Conservation (phyloP, 192 early-diverging fungal genomes). For the Allomyces macrogynus region DNA sequence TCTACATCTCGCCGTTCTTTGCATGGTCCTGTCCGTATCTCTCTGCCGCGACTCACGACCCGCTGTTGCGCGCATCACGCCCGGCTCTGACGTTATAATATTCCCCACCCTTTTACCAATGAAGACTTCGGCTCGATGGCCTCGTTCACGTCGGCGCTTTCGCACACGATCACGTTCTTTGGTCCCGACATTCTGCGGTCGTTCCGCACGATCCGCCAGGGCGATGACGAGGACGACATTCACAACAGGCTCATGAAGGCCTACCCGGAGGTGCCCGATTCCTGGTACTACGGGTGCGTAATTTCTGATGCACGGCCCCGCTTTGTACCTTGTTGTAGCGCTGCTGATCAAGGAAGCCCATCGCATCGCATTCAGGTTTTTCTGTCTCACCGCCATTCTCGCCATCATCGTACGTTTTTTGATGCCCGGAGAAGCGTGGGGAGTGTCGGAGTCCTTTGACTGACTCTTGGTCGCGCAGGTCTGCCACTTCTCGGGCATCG, state of each 20-base stretch:
- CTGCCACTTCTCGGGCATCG: constrained; percentile 26
- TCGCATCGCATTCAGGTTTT: no score
- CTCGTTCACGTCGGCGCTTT: constrained; percentile 26
- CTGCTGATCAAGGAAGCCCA: constrained; percentile 18
- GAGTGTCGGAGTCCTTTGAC: no score
- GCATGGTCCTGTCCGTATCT: constrained; percentile 15
- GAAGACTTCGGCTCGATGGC: constrained; percentile 26
- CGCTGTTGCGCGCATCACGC: not conserved
- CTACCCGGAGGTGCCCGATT: constrained; percentile 48
- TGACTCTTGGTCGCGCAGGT: no score
- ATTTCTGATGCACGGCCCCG: no score
- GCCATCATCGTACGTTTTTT: no score
- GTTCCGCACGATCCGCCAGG: constrained; percentile 15
- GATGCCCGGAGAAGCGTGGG: no score
- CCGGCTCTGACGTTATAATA: no score
- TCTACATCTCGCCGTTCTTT: constrained; percentile 25
- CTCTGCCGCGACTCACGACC: not conserved
- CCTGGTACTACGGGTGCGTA: constrained; percentile 21
- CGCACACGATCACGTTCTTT: constrained; percentile 37
- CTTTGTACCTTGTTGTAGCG: constrained; percentile 17
- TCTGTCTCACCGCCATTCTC: no score
- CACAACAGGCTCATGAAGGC: constrained; percentile 48
- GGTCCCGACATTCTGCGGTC: constrained; percentile 29
- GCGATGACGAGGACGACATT: constrained; percentile 27
- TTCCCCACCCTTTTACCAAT: no score